Base-by-base conservation (phyloP, 116 monocot species). In the Thalassia testudinum region DNA sequence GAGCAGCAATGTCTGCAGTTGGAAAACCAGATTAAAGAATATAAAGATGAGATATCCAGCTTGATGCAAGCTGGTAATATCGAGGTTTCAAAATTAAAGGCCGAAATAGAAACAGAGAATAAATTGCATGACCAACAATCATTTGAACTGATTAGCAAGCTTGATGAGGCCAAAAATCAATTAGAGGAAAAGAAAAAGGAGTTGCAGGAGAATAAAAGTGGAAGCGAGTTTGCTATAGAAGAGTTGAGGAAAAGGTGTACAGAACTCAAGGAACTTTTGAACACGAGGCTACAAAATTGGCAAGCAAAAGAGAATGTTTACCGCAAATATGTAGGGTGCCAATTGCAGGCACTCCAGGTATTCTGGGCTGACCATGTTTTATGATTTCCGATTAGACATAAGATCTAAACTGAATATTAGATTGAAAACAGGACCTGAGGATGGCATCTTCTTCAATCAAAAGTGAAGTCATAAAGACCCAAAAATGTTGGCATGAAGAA, bases 301-400 rank as follows among this genome's bases (percentile, higher is more conserved):
- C 78, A 72, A 50, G 71, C 57, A 30, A 83, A 79, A 63, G 74
- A 85, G 45, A 54, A 69, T 49, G 38, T 67, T 25, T 72, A 73
- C 30, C 62, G 67, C 29, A 77, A 71, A 54, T 79, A 74, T 51
- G 37, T 91, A 27, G 50, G 65, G 47, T 60, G 52, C 66, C 91
- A 91, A 59, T 59, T 74, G 24, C 64, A 77, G 15, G 68, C 74
- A 23, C 56, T 86, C 37, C 64, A 82, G 91, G 91, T 91, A 72
- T 49, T 56, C 19, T 16, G 0, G 7, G 13, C 6, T 25, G 27
- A 56, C 12, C 57, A 19, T 51, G 52, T 6, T 15, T 24, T 27
- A 1, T 62, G 43, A 27, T 22, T 68, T 40, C 28, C 26, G 1
- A 42, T 49, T 10, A 30, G 8, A n/a, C 40, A 20, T 65, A 42